Conservation (phyloP, 257 asterid genomes). For the Petrea volubilis region DNA sequence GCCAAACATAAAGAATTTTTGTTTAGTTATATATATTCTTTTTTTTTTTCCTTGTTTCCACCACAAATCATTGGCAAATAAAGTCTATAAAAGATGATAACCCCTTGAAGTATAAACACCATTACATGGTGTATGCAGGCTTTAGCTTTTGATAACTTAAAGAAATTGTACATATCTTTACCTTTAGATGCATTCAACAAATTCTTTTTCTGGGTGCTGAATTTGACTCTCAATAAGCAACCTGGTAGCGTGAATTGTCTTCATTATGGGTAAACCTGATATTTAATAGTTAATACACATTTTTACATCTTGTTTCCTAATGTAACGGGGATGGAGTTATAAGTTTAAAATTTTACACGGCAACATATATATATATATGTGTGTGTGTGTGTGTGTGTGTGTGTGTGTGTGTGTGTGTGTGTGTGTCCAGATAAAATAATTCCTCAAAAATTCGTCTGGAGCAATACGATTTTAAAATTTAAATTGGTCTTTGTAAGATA, state of each 20-base stretch:
- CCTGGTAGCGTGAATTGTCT: neutral
- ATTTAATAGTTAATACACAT: no score
- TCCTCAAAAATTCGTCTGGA: no score
- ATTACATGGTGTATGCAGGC: neutral
- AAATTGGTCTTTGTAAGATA: no score
- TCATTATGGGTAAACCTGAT: neutral
- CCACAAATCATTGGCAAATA: neutral
- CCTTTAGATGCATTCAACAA: neutral
- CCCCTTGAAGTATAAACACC: constrained; percentile 1
- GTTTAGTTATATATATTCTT: neutral
- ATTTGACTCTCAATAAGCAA: neutral
- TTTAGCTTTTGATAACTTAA: neutral
- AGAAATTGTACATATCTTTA: neutral
- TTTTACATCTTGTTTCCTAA: no score
- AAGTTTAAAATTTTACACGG: no score
- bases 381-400: no score
- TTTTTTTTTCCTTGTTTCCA: neutral
- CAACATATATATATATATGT: no score
- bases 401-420: no score
- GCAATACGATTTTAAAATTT: no score
- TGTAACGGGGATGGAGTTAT: no score
- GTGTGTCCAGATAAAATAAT: no score
- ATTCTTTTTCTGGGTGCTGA: neutral
- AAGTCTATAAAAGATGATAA: neutral
- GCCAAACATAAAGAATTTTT: neutral